These are phyloP conservation scores for Hypoxylon sp. DNA, from an alignment of 2,329 filamentous ascomycete genomes.

Conservation along the genomic window DNA sequence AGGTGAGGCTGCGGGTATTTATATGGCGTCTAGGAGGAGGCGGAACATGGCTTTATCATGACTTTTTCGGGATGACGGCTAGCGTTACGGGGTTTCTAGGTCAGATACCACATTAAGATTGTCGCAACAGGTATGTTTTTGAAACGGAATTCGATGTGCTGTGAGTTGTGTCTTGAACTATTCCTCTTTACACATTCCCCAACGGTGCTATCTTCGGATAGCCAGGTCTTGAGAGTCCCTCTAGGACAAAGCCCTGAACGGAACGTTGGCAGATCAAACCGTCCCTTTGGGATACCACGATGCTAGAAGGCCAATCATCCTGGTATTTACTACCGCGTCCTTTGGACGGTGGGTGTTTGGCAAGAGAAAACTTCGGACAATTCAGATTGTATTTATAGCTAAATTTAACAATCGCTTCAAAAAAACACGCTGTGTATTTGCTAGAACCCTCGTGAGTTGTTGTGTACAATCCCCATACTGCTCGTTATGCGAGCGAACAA, in stretches of 20 bases:
- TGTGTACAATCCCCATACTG: neutral
- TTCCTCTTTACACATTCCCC: constrained; percentile 59
- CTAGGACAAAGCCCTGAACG: constrained; percentile 81
- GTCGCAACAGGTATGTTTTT: constrained; percentile 50
- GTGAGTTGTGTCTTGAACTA: constrained; percentile 20
- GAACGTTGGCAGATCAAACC: constrained; percentile 81
- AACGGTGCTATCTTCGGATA: constrained; percentile 82
- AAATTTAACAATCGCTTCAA: constrained; percentile 1
- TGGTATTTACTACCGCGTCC: constrained; percentile 48
- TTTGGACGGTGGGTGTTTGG: constrained; percentile 54
- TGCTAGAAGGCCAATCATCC: constrained; percentile 56
- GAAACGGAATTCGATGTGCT: constrained; percentile 23
- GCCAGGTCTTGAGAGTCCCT: constrained; percentile 77
- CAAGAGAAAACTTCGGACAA: constrained; percentile 60
- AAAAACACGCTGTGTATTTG: neutral
- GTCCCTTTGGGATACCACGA: constrained; percentile 52
- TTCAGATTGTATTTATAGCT: constrained; percentile 5
- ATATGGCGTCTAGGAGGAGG: constrained; percentile 51
- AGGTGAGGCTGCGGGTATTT: constrained; percentile 46
- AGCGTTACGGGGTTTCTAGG: constrained; percentile 46
- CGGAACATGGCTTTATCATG: constrained; percentile 35
- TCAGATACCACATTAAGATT: constrained; percentile 50
- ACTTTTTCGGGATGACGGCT: constrained; percentile 41
- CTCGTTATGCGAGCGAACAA: neutral
- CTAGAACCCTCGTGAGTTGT: neutral